Evolutionary conservation across 2,329 filamentous ascomycete genomes (phyloP), one percentile per base, ranked within the genome.

Genomic region (Purpureocillium lavendulum): DNA sequence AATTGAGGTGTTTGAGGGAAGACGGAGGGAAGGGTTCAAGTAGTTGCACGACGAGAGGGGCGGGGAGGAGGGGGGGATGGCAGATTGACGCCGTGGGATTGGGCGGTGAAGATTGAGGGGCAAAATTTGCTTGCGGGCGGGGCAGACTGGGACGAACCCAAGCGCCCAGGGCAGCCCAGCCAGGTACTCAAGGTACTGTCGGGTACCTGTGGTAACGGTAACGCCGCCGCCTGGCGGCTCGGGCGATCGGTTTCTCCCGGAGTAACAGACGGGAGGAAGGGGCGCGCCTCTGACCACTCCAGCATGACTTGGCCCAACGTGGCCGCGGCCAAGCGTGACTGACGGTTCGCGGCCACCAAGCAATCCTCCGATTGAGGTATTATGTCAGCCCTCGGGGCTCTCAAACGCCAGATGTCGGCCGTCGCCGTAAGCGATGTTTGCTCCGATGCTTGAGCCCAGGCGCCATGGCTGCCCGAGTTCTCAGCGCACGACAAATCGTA

Each of bases 21-120:
- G 49, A 52, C 5, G 10, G 21, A 44, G 46, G 50, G 29, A 30
- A 49, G 44, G 50, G 41, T 42, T 45, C 42, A 50, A 35, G 42
- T 47, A 49, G 40, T 14, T 30, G 6, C n/a, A 13, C 29, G 43
- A 39, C 36, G 24, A 21, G 32, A 31, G 15, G 38, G 36, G 35
- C 39, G 40, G 35, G 16, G 31, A 7, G 24, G 34, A 28, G 32
- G 35, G 34, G 32, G 28, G 30, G 40, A 21, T 30, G 28, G 35
- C 17, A 35, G 32, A 39, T 38, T 35, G 39, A 29, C 49, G 44
- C 50, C 29, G 16, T 16, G 11, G 28, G 30, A 14, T n/a, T 35
- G 41, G 43, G 41, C 43, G 41, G 43, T 45, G 43, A 39, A 33
- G 16, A 26, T 13, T 39, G 38, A 40, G 40, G 42, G 42, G 40